These are phyloP conservation scores for Moricandia arvensis DNA, from an alignment of 345 rosid genomes.

Conservation along the genomic window DNA sequence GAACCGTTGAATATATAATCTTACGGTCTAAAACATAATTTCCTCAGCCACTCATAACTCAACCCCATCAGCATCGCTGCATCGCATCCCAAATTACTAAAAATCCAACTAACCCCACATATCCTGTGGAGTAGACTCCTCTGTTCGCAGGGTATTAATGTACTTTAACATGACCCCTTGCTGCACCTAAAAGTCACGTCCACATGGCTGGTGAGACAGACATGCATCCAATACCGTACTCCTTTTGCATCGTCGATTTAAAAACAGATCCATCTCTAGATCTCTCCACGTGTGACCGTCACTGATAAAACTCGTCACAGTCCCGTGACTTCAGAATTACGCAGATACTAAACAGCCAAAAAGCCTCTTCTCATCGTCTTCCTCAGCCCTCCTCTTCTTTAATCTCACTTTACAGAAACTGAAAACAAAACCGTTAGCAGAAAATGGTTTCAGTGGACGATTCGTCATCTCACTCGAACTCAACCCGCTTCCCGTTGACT, in stretches of 20 bases:
- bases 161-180: too few relatives aligned
- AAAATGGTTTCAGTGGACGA: constrained; percentile 75
- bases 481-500: constrained; percentile 60
- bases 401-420: constrained; percentile 5
- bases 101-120: too few relatives aligned
- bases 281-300: constrained; percentile 18
- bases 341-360: constrained; percentile 34
- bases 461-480: constrained; percentile 50
- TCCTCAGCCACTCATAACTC: too few relatives aligned
- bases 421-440: background rate
- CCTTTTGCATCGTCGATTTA: constrained; percentile 27
- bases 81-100: too few relatives aligned
- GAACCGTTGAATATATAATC: too few relatives aligned
- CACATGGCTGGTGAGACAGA: constrained; percentile 38
- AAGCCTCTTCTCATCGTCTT: background rate
- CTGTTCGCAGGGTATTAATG: too few relatives aligned
- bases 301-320: constrained; percentile 1
- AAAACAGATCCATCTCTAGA: background rate
- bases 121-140: too few relatives aligned
- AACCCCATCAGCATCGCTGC: too few relatives aligned
- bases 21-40: too few relatives aligned
- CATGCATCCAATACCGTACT: constrained; percentile 16
- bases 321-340: constrained; percentile 27
- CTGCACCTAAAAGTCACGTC: constrained; percentile 25
- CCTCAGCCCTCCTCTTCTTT: constrained; percentile 8